A percentile compares a stretch with the other conserved stretches of the same genome.
These are phyloP conservation scores for Buddleja alternifolia DNA, from an alignment of 257 asterid species.

Conservation along the genomic window DNA sequence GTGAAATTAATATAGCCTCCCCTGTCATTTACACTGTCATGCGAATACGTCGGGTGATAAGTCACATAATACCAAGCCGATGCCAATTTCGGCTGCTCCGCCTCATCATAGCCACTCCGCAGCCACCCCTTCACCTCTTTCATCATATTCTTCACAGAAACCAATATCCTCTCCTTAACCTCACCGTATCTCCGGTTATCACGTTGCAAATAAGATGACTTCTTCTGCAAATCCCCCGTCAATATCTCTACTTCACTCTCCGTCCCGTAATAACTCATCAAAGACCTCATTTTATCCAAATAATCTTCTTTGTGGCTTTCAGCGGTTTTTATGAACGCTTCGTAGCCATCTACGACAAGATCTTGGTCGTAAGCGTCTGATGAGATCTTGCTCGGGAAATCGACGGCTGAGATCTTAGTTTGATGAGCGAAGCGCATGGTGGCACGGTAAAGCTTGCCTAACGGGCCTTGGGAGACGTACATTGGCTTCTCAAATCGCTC, in stretches of 20 bases:
- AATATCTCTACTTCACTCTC: slow-evolving; percentile 81
- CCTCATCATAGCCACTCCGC: slow-evolving; percentile 37
- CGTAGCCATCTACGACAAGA: slow-evolving; percentile 67
- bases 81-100: slow-evolving; percentile 56
- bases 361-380: slow-evolving; percentile 62
- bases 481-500: slow-evolving; percentile 86
- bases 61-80: slow-evolving; percentile 91
- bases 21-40: slow-evolving; percentile 49
- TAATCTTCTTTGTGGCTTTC: slow-evolving; percentile 64
- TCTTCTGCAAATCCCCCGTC: slow-evolving; percentile 70
- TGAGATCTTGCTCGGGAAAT: slow-evolving; percentile 27
- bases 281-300: slow-evolving; percentile 53
- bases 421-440: slow-evolving; percentile 34
- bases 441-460: slow-evolving; percentile 91
- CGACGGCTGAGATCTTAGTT: slow-evolving; percentile 28
- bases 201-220: slow-evolving; percentile 61
- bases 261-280: slow-evolving; percentile 70
- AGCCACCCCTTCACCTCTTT: slow-evolving; percentile 83
- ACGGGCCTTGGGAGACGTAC: slow-evolving; percentile 64
- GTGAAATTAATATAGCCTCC: too few species aligned
- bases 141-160: slow-evolving; percentile 65
- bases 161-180: slow-evolving; percentile 77
- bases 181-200: slow-evolving; percentile 86
- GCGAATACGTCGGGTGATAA: slow-evolving; percentile 54
- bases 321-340: slow-evolving; percentile 53